Conservation (phyloP, 805 yeast genomes). For the Lachancea thermotolerans region DNA sequence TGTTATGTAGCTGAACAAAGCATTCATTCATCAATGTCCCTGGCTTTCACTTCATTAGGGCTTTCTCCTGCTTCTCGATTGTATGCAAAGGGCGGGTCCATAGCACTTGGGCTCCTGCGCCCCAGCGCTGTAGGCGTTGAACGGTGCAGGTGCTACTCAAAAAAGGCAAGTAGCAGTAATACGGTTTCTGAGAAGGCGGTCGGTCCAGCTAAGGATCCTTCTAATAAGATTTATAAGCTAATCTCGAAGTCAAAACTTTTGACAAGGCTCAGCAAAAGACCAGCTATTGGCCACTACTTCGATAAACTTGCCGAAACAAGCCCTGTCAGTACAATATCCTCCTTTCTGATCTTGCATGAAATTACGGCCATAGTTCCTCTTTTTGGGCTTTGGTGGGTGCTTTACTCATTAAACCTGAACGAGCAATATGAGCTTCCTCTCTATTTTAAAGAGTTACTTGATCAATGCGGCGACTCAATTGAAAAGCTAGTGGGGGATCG, state of each 20-base stretch:
- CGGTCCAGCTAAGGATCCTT: no score
- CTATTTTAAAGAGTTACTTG: slow-evolving; percentile 35
- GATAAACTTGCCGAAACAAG: slow-evolving; percentile 26
- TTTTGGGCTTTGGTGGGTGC: slow-evolving; percentile 57
- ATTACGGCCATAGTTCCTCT: slow-evolving; percentile 68
- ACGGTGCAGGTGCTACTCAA: no score
- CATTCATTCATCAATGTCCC: no score
- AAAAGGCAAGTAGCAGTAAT: no score
- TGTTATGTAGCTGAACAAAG: no score
- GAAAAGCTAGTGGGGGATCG: slow-evolving; percentile 42
- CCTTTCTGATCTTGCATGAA: slow-evolving; percentile 67
- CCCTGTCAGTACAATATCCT: slow-evolving; percentile 36
- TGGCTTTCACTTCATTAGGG: no score
- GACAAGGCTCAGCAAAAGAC: slow-evolving; percentile 22
- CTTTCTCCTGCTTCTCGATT: no score
- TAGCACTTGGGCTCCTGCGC: no score
- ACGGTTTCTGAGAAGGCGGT: no score
- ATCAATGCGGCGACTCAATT: slow-evolving; percentile 51
- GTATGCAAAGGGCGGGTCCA: no score
- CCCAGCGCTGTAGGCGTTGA: no score
- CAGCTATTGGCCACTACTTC: slow-evolving; percentile 24
- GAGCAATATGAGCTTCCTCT: slow-evolving; percentile 20
- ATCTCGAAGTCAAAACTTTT: slow-evolving; percentile 23
- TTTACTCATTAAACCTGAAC: slow-evolving; percentile 46
- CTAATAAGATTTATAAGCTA: slow-evolving; percentile 17